These are phyloP conservation scores for Rhynchosporium graminicola DNA, from an alignment of 2,329 filamentous ascomycete genomes.

Conservation along the genomic window DNA sequence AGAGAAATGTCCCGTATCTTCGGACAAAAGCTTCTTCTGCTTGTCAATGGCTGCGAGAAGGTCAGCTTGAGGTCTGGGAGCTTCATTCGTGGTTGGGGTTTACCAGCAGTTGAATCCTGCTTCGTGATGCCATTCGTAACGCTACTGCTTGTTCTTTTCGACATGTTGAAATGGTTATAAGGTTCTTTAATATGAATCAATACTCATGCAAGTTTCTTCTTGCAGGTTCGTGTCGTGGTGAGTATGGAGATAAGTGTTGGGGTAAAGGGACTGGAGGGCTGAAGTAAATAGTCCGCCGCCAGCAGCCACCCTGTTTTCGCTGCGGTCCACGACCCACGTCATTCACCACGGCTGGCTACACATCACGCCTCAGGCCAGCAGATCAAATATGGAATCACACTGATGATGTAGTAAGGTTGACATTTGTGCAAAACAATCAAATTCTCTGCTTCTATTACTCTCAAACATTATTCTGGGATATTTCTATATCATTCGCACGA, in stretches of 20 bases:
- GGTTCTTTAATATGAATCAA: neutral
- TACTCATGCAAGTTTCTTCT: neutral
- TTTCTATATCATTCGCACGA: too few relatives aligned
- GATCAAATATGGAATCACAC: too few relatives aligned
- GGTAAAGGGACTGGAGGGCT: neutral
- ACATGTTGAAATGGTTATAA: slow-evolving; percentile 52
- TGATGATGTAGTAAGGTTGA: too few relatives aligned
- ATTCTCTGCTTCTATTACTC: too few relatives aligned
- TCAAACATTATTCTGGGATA: too few relatives aligned
- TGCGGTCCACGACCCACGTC: slow-evolving; percentile 7
- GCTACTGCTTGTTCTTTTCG: slow-evolving; percentile 57
- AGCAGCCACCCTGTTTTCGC: neutral
- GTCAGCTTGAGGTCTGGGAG: slow-evolving; percentile 1
- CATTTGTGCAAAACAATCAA: too few relatives aligned
- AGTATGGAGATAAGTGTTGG: neutral
- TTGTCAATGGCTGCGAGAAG: slow-evolving; percentile 63
- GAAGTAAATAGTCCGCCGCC: slow-evolving; percentile 6
- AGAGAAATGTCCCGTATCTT: slow-evolving; percentile 73
- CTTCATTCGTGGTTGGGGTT: slow-evolving; percentile 33
- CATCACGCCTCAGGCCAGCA: slow-evolving; percentile 2
- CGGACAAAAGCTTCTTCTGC: slow-evolving; percentile 71
- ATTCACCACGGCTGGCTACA: neutral
- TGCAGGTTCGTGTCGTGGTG: slow-evolving; percentile 1
- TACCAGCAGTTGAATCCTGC: slow-evolving; percentile 42
- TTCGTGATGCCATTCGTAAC: slow-evolving; percentile 53